Percentiles rank a stretch among this genome's conserved stretches.
Evolutionary conservation across 192 early-diverging fungal species (phyloP).

Genomic region (Coemansia asiatica): DNA sequence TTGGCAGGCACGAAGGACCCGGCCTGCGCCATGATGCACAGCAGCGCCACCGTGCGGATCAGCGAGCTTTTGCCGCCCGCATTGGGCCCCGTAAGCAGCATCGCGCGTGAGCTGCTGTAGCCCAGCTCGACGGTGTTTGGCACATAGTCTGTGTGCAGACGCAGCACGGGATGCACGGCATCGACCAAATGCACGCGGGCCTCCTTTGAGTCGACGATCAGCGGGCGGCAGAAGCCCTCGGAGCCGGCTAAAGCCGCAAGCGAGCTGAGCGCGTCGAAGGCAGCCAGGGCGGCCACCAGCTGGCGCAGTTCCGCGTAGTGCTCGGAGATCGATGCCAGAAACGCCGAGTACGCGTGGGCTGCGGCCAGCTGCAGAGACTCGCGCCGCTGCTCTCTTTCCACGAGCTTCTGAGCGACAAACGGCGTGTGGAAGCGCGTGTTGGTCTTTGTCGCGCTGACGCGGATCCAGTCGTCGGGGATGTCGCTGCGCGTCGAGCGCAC

Average conservation of each 20-base stretch:
- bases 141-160: slow-evolving; percentile 69
- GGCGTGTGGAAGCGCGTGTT: slow-evolving; percentile 40
- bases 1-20: slow-evolving; percentile 91
- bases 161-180: slow-evolving; percentile 70
- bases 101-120: slow-evolving; percentile 58
- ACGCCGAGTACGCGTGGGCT: slow-evolving; percentile 68
- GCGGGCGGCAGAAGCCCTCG: slow-evolving; percentile 89
- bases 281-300: slow-evolving; percentile 64
- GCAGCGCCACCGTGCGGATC: slow-evolving; percentile 87
- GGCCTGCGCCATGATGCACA: slow-evolving; percentile 92
- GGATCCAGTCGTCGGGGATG: slow-evolving; percentile 72
- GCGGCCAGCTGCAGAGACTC: slow-evolving; percentile 62
- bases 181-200: slow-evolving; percentile 78
- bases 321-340: slow-evolving; percentile 56
- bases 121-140: slow-evolving; percentile 85
- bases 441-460: slow-evolving; percentile 56
- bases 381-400: slow-evolving; percentile 61
- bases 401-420: slow-evolving; percentile 59
- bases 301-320: slow-evolving; percentile 65
- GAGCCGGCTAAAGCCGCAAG: slow-evolving; percentile 70
- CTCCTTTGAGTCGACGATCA: slow-evolving; percentile 65
- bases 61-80: slow-evolving; percentile 98
- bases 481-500: slow-evolving; percentile 55
- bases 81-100: slow-evolving; percentile 95
- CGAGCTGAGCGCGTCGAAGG: slow-evolving; percentile 64